A percentile compares a stretch with the other conserved stretches of the same genome.
Conservation (phyloP, 2,329 filamentous ascomycete genomes). For the Laburnicola sp. region DNA sequence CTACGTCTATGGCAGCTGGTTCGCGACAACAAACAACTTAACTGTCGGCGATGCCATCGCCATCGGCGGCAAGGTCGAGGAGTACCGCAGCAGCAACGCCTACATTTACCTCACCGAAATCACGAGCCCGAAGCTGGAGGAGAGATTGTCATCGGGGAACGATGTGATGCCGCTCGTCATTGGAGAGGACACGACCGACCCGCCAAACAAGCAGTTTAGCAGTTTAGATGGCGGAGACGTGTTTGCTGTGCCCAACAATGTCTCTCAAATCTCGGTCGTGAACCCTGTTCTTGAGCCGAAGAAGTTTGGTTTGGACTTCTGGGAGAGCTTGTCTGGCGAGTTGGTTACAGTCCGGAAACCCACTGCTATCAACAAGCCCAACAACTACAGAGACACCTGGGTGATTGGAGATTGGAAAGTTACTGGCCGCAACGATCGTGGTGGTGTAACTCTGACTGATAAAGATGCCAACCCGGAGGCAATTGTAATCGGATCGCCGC, state of each 20-base stretch:
- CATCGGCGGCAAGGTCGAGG: constrained; percentile 62
- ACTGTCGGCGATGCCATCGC: constrained; percentile 66
- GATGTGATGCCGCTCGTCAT: constrained; percentile 62
- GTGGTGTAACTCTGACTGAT: constrained; percentile 65
- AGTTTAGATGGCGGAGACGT: constrained; percentile 67
- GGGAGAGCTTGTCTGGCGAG: constrained; percentile 70
- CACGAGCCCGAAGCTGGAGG: constrained; percentile 57
- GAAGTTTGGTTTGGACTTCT: constrained; percentile 71
- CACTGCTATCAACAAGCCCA: constrained; percentile 62
- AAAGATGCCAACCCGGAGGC: constrained; percentile 71
- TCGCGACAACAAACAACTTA: constrained; percentile 51
- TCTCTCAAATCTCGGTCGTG: constrained; percentile 57
- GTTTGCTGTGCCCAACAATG: constrained; percentile 66
- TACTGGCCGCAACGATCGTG: constrained; percentile 64
- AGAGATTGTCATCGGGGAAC: constrained; percentile 58
- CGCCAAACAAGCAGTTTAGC: constrained; percentile 65
- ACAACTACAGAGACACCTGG: constrained; percentile 69
- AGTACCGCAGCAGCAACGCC: constrained; percentile 59
- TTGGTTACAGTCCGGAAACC: constrained; percentile 65
- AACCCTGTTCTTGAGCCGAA: constrained; percentile 66
- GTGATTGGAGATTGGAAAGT: constrained; percentile 66
- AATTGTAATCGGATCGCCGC: constrained; percentile 65
- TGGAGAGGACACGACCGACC: constrained; percentile 59
- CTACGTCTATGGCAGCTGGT: constrained; percentile 63
- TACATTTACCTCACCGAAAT: constrained; percentile 70